Evolutionary conservation across 2,329 filamentous ascomycete genomes (phyloP), one percentile per base, ranked within the genome.

Genomic region (Tolypocladium album): DNA sequence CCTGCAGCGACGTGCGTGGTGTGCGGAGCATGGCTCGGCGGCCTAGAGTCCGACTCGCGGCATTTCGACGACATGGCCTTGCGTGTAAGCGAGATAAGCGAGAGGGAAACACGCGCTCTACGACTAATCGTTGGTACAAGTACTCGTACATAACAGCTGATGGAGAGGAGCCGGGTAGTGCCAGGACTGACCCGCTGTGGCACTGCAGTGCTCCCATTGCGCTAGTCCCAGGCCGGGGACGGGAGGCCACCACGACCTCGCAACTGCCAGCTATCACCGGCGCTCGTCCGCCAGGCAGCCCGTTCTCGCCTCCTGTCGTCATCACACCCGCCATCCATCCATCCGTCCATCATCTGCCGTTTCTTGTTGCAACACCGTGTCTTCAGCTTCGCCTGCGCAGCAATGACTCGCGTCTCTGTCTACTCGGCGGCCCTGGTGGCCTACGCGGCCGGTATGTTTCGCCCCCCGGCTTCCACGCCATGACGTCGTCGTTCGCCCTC

Each of bases 361-460:
- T 36, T 31, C 8, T 45, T 6, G 27, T 20, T n/a, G 17, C 13
- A n/a, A 58, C 50, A 27, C 12, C 56, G 31, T 39, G 40, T 58
- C 56, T 58, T 24, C 42, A 20, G 15, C 6, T 20, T 36, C 40
- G 50, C 40, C 59, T 22, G 50, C 31, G 50, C 50, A 53, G 66
- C 60, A 60, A 79, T 80, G 78, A 79, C 77, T 43, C 73, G 77
- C 57, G 70, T 72, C 50, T 72, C 69, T 39, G 74, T 79, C 43
- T 80, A 80, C 64, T 70, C 69, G 60, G 67, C 72, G 56, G 76
- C 73, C 61, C 66, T 79, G 62, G 71, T 75, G 68, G 77, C 72
- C 60, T 74, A 78, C 68, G 67, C 72, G 58, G 76, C 71, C 57
- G 75, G 78, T 79, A 71, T 64, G 77, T 76, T 59, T 36, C 15